These are phyloP conservation scores for Phylloporus sp. DNA, from an alignment of 768 basidiomycete genomes.

Conservation along the genomic window DNA sequence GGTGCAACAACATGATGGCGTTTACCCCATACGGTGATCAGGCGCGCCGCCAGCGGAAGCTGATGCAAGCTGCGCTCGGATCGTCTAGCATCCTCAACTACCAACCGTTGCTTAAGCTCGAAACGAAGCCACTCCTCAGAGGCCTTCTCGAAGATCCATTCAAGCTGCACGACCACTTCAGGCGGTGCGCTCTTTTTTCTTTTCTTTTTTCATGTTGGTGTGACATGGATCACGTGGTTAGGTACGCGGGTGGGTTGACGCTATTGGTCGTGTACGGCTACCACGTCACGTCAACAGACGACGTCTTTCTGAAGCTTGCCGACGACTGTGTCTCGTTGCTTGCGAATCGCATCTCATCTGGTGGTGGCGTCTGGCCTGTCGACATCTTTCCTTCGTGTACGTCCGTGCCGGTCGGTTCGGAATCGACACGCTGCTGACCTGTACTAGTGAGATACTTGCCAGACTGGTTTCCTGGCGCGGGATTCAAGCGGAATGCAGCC, in stretches of 20 bases:
- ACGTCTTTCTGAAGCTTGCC: conserved; percentile 39
- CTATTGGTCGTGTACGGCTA: conserved; percentile 65
- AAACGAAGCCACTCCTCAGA: conserved; percentile 55
- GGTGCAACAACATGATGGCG: conserved; percentile 69
- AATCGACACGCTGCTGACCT: background rate
- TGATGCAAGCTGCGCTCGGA: conserved; percentile 64
- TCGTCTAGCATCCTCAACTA: conserved; percentile 50
- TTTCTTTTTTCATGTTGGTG: background rate
- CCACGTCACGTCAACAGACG: conserved; percentile 37
- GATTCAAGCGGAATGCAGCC: conserved; percentile 58
- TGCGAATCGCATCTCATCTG: conserved; percentile 42
- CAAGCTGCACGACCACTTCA: conserved; percentile 34
- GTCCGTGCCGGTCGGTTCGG: conserved; percentile 3
- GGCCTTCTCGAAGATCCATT: conserved; percentile 45
- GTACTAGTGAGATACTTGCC: conserved; percentile 52
- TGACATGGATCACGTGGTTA: conserved; percentile 26
- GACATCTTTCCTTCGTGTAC: conserved; percentile 36
- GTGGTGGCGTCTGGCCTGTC: conserved; percentile 42
- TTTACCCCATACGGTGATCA: conserved; percentile 65
- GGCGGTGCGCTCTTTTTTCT: conserved; percentile 23
- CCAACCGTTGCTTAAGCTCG: conserved; percentile 52
- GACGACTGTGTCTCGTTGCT: conserved; percentile 41
- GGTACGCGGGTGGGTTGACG: conserved; percentile 53
- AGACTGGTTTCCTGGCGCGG: conserved; percentile 62
- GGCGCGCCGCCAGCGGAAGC: conserved; percentile 59